phyloP scores from a whole-genome alignment of 768 basidiomycete genomes.

The Coprinopsis cinerea region DNA sequence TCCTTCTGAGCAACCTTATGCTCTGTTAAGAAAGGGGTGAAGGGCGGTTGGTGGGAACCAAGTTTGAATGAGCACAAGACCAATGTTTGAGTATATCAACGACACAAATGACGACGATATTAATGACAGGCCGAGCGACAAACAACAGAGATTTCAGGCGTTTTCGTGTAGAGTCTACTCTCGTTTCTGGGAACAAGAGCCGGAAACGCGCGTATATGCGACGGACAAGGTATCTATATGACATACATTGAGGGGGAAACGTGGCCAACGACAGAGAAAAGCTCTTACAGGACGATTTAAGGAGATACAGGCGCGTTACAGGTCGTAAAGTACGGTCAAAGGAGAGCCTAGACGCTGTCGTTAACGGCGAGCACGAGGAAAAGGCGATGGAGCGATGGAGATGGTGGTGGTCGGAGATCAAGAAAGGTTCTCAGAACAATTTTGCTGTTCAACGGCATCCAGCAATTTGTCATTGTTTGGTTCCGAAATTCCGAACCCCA shows the following conservation, averaged over 20 bases:
- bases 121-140: constrained; percentile 8
- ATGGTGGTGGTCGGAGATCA: constrained; percentile 19
- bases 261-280: constrained; percentile 17
- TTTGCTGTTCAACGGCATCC: constrained; percentile 5
- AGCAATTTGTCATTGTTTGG: constrained; percentile 10
- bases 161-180: constrained; percentile 1
- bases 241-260: background rate
- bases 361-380: constrained; percentile 14
- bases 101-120: constrained; percentile 19
- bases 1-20: constrained; percentile 19
- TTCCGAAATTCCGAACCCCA: background rate
- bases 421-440: constrained; percentile 3
- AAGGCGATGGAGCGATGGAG: constrained; percentile 10
- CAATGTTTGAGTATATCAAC: constrained; percentile 40
- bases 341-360: constrained; percentile 12
- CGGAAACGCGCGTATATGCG: constrained; percentile 13
- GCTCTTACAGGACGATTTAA: constrained; percentile 30
- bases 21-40: constrained; percentile 26
- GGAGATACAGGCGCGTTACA: constrained; percentile 18
- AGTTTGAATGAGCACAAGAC: constrained; percentile 25
- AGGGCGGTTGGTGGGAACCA: background rate
- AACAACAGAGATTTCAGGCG: constrained; percentile 6
- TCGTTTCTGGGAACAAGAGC: constrained; percentile 15
- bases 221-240: background rate
- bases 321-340: constrained; percentile 14